Base-by-base conservation (phyloP, 371 early-diverging fungal genomes). In the Chytridium lagenaria region DNA sequence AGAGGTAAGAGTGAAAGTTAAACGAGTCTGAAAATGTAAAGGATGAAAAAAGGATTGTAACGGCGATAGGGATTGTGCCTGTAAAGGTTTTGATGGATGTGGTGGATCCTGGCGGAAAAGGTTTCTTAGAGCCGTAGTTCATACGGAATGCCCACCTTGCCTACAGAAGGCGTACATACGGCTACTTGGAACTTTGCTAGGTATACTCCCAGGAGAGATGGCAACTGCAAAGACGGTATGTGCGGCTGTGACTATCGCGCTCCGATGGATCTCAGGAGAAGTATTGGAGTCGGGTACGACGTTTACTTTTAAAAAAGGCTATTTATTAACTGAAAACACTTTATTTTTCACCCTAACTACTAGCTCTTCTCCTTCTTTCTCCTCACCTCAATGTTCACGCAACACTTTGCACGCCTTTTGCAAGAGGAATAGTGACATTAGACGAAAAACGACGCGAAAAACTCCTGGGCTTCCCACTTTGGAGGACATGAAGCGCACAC, bases 121-220 rank as follows among this genome's bases (percentile, higher is more conserved):
- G 72, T 7, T 50, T 36, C 31, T 76, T 5, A 2, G 72, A 49
- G 64, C 69, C n/a, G 59, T 65, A 10, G 57, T 68, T 50, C 44
- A 68, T 52, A 37, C 33, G 10, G 26, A 59, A 16, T 76, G 79
- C 49, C 73, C 76, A 0, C 15, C 70, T 7, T 64, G 28, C 61
- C 38, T 78, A 49, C 79, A 78, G 55, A 78, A 78, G 40, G 76
- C 79, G n/a, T 78, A 68, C 70, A 51, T 65, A 7, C 33, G 59
- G 34, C 67, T 78, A 50, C 22, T 76, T 36, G 55, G 67, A 3
- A 44, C 37, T 30, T 34, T 69, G 15, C 59, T 75, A 38, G 36
- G 39, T 26, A 61, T 26, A 15, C 57, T 69, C 30, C 64, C 51
- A 71, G 70, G 38, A 1, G 34, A 44, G 22, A 59, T 49, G n/a